Evolutionary conservation across 108 stramenopile genomes (phyloP).

Genomic region (Mediolabrus comicus): DNA sequence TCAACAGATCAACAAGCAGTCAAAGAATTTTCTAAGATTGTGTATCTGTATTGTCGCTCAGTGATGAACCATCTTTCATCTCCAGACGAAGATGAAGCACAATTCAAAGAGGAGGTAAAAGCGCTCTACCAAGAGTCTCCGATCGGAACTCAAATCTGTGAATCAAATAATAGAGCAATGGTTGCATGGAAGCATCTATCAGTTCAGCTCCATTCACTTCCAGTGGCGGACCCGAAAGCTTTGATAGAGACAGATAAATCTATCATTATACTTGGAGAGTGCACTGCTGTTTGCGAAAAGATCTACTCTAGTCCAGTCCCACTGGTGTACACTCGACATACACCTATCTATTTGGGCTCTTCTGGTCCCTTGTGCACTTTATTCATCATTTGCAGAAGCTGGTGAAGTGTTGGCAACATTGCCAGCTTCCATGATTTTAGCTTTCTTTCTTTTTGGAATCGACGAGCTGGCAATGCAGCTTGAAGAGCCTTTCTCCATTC

Average conservation of each 20-base stretch:
- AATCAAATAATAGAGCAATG: slow-evolving; percentile 38
- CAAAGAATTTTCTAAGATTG: slow-evolving; percentile 37
- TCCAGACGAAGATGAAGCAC: slow-evolving; percentile 50
- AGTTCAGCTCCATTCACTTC: slow-evolving; percentile 37
- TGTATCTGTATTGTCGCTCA: slow-evolving; percentile 44
- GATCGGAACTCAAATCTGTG: background rate
- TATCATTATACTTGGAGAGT: slow-evolving; percentile 44
- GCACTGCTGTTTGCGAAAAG: slow-evolving; percentile 42
- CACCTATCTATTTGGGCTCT: slow-evolving; percentile 57
- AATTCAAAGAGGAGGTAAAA: slow-evolving; percentile 27
- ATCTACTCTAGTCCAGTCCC: slow-evolving; percentile 60
- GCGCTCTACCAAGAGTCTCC: slow-evolving; percentile 12
- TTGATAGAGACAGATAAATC: slow-evolving; percentile 55
- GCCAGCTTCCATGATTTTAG: slow-evolving; percentile 39
- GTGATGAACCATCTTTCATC: slow-evolving; percentile 49
- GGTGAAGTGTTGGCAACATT: slow-evolving; percentile 32
- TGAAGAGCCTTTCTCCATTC: slow-evolving; percentile 78
- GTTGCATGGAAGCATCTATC: slow-evolving; percentile 50
- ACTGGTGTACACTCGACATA: slow-evolving; percentile 64
- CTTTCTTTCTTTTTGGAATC: slow-evolving; percentile 68
- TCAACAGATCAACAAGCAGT: slow-evolving; percentile 18
- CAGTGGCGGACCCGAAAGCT: slow-evolving; percentile 35
- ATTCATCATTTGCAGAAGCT: slow-evolving; percentile 29
- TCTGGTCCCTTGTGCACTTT: slow-evolving; percentile 62
- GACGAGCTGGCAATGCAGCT: slow-evolving; percentile 72